A percentile compares a stretch with the other conserved stretches of the same genome.
phyloP scores from a whole-genome alignment of 2,329 filamentous ascomycete genomes.

The Atkinsonella texensis region DNA sequence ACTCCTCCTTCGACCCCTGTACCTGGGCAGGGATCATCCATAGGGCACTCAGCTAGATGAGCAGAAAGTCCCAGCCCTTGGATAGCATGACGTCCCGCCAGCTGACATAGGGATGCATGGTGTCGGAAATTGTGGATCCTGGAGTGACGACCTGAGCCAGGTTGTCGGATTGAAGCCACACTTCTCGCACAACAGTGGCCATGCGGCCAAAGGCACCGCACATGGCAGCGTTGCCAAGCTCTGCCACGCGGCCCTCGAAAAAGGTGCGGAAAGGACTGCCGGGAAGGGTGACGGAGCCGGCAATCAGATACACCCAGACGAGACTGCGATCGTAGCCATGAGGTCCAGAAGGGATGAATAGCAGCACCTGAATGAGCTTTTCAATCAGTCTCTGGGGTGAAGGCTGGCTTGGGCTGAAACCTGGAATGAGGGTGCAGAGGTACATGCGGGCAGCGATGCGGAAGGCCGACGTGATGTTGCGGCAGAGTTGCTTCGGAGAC shows the following conservation, averaged over 20 bases:
- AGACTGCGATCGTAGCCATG: slow-evolving; percentile 81
- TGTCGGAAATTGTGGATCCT: slow-evolving; percentile 23
- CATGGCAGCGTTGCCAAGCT: slow-evolving; percentile 64
- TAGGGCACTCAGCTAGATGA: slow-evolving; percentile 48
- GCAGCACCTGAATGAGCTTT: slow-evolving; percentile 64
- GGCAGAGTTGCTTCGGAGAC: slow-evolving; percentile 69
- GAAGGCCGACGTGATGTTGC: slow-evolving; percentile 85
- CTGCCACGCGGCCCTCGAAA: slow-evolving; percentile 61
- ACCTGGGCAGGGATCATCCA: no score
- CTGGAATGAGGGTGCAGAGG: slow-evolving; percentile 88
- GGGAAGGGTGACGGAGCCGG: slow-evolving; percentile 64
- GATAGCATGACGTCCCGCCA: slow-evolving; percentile 91
- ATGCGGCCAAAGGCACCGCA: slow-evolving; percentile 82
- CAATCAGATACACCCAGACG: slow-evolving; percentile 85
- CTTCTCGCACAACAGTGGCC: slow-evolving; percentile 63
- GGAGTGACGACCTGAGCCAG: slow-evolving; percentile 25
- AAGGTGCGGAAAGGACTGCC: slow-evolving; percentile 65
- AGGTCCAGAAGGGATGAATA: slow-evolving; percentile 69
- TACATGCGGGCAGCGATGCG: slow-evolving; percentile 89
- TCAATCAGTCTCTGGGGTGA: slow-evolving; percentile 68
- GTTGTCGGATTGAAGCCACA: slow-evolving; percentile 69
- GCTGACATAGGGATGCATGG: slow-evolving; percentile 58
- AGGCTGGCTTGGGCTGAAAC: slow-evolving; percentile 63
- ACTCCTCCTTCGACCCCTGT: no score
- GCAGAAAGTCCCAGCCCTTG: slow-evolving; percentile 84